Base-by-base conservation (phyloP, 345 rosid genomes). In the Gossypium thurberi region DNA sequence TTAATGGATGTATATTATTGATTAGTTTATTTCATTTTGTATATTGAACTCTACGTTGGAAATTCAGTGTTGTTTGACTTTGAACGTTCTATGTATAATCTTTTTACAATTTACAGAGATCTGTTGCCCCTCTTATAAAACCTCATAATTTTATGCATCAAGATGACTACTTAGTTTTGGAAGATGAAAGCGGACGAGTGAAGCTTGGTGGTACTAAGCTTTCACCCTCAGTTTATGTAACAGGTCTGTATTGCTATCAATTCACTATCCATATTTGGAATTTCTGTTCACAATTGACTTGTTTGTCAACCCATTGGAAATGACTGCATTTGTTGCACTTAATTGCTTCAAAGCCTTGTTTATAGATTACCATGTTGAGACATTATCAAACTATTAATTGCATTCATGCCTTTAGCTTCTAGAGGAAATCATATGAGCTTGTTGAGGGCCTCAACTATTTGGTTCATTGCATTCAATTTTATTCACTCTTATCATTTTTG, bases 131-230 rank as follows among this genome's bases (percentile, higher is more conserved):
- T 23, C 87, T 90, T 69, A 94, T 87, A 62, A 91, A 85, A 82
- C 93, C 85, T 76, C 96, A 85, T 71, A 93, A 92, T 84, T 95
- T 92, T 81, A 68, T 91, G 86, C 91, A 91, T 72, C 83, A 84
- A 12, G 93, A 90, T 85, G 99, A 95, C 83, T 76, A 85, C 79
- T 75, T 95, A 81, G 78, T 91, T 71, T 76, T 95, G 78, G 97
- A 95, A 90, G 99, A 93, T 76, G 99, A 95, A 81, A 91, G 94
- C 74, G 98, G 97, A 43, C 86, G 99, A 82, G 98, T 93, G 71
- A 85, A 90, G 79, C 96, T 95, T 62, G 79, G 90, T 0, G 94
- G 98, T n/a, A 65, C 83, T 72, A 50, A 58, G 53, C 88, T 90
- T 77, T 81, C 84, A 58, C 91, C 92, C 62, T 81, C 92, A 1